phyloP scores from a whole-genome alignment of 352 stramenopile genomes.

The Phytophthora chlamydospora region DNA sequence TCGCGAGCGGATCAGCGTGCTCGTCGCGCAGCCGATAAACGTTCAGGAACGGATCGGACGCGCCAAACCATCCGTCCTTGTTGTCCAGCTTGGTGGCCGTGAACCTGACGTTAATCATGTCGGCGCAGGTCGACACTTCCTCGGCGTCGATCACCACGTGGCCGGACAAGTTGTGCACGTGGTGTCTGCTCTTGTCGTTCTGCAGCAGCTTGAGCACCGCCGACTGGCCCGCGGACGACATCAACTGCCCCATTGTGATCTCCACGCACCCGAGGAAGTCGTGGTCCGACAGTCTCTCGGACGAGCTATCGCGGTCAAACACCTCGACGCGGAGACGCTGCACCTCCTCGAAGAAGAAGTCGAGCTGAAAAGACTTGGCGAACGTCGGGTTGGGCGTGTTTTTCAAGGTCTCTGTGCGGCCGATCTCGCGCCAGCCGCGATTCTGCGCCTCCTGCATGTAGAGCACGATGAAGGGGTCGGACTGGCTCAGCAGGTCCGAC shows the following conservation, averaged over 20 bases:
- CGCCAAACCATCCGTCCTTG: constrained; percentile 82
- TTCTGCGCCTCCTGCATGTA: constrained; percentile 65
- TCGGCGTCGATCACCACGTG: constrained; percentile 74
- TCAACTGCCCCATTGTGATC: constrained; percentile 80
- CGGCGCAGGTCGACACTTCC: constrained; percentile 68
- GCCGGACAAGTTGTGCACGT: constrained; percentile 55
- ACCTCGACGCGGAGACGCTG: constrained; percentile 81
- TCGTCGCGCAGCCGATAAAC: constrained; percentile 69
- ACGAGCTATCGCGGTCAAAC: constrained; percentile 79
- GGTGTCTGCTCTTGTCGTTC: constrained; percentile 37
- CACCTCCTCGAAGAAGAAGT: constrained; percentile 86
- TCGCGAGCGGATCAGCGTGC: constrained; percentile 38
- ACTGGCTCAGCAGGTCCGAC: constrained; percentile 71
- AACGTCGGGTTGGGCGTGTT: constrained; percentile 78
- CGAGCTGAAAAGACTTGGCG: constrained; percentile 69
- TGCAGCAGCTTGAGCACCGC: constrained; percentile 65
- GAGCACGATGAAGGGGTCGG: constrained; percentile 76
- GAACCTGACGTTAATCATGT: constrained; percentile 70
- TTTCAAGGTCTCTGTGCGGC: constrained; percentile 76
- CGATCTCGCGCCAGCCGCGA: constrained; percentile 67
- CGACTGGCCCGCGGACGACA: constrained; percentile 66
- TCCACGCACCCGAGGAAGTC: constrained; percentile 82
- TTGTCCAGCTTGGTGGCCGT: constrained; percentile 72
- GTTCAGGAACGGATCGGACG: constrained; percentile 78
- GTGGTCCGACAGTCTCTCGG: constrained; percentile 59